These are phyloP conservation scores for Curvularia sp. DNA, from an alignment of 2,329 filamentous ascomycete genomes.

Conservation along the genomic window DNA sequence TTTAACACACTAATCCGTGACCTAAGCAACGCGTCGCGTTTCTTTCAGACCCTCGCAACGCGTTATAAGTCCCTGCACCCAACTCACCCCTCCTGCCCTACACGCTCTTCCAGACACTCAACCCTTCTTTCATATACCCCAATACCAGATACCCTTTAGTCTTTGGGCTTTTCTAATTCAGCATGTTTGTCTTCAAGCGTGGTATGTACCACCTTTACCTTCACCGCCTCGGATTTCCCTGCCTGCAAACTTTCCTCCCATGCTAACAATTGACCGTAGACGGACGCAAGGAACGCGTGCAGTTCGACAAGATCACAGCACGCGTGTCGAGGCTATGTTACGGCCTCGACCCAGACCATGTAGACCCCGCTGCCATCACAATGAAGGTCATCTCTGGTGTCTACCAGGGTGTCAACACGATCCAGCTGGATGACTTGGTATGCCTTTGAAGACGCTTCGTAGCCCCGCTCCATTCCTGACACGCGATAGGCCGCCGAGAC, in stretches of 20 bases:
- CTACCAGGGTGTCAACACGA: constrained; percentile 95
- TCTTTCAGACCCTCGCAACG: constrained; percentile 20
- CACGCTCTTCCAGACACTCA: constrained; percentile 30
- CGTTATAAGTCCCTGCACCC: constrained; percentile 40
- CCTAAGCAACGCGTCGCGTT: constrained; percentile 29
- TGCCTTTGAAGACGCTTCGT: constrained; percentile 48
- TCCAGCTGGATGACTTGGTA: constrained; percentile 96
- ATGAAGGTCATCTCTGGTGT: constrained; percentile 99
- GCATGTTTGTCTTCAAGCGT: constrained; percentile 54
- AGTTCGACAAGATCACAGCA: constrained; percentile 99
- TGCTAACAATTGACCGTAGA: constrained; percentile 63
- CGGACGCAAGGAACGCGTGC: constrained; percentile 98
- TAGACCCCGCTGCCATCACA: constrained; percentile 97
- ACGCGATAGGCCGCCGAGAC: constrained; percentile 86
- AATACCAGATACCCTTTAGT: constrained; percentile 32
- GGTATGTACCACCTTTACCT: constrained; percentile 42
- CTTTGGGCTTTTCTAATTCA: constrained; percentile 35
- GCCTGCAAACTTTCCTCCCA: constrained; percentile 29
- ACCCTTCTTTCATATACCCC: constrained; percentile 36
- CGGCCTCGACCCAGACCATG: constrained; percentile 91
- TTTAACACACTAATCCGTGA: constrained; percentile 31
- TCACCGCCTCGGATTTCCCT: constrained; percentile 16
- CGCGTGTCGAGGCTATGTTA: constrained; percentile 98
- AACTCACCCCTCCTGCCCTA: constrained; percentile 31
- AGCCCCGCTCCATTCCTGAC: constrained; percentile 28